Percentiles rank a stretch among this genome's conserved stretches.
Evolutionary conservation across 1,284 basidiomycete genomes (phyloP).

Genomic region (Cryptococcus deneoformans): DNA sequence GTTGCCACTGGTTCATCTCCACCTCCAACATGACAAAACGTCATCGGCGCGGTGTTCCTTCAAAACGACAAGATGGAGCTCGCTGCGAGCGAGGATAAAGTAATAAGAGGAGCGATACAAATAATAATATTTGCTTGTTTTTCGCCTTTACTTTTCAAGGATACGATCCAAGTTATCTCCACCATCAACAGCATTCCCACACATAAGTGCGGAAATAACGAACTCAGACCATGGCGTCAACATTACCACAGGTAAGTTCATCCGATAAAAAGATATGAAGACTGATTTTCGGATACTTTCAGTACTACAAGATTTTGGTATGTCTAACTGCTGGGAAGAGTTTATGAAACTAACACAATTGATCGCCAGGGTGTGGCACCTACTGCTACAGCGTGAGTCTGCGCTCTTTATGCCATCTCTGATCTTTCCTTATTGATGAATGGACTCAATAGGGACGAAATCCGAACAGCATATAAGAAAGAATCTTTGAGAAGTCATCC

Average conservation of each 20-base stretch:
- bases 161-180: too few relatives aligned
- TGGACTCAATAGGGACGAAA: constrained; percentile 30
- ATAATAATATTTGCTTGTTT: too few relatives aligned
- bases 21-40: too few relatives aligned
- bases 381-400: constrained; percentile 37
- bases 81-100: too few relatives aligned
- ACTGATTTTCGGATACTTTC: not conserved
- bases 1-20: too few relatives aligned
- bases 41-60: too few relatives aligned
- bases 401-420: not conserved
- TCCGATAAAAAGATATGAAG: not conserved
- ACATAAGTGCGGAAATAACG: not conserved
- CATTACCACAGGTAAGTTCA: not conserved
- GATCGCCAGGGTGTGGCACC: constrained; percentile 31
- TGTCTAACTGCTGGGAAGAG: not conserved
- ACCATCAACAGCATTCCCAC: too few relatives aligned
- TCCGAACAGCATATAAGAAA: constrained; percentile 48
- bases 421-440: not conserved
- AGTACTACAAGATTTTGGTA: constrained; percentile 47
- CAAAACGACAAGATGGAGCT: too few relatives aligned
- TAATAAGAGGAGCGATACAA: too few relatives aligned
- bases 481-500: constrained; percentile 71
- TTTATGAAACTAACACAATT: not conserved
- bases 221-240: not conserved
- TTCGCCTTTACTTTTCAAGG: too few relatives aligned